phyloP scores from a whole-genome alignment of 1,139 yeast genomes.

The Diutina sp. region DNA sequence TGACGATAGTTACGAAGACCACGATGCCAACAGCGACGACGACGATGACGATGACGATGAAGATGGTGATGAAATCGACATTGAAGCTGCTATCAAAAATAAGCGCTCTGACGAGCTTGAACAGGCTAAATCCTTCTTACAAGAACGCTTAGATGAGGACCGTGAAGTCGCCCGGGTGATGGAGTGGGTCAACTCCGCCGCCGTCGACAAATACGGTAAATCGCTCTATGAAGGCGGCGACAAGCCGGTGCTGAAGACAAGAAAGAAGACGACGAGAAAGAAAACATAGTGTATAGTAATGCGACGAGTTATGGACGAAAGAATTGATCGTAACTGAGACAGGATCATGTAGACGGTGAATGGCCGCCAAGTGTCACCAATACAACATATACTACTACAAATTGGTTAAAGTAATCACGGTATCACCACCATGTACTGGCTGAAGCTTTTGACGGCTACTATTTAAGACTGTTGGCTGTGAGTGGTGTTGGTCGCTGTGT shows the following conservation, averaged over 20 bases:
- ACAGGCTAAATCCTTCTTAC: constrained; percentile 14
- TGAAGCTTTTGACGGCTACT: no score
- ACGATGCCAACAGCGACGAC: constrained; percentile 6
- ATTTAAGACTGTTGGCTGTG: no score
- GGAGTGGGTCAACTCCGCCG: constrained; percentile 53
- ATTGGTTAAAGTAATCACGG: no score
- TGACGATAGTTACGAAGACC: neutral
- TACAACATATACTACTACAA: no score
- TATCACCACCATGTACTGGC: no score
- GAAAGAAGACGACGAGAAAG: constrained; percentile 3
- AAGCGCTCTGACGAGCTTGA: constrained; percentile 19
- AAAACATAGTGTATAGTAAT: neutral
- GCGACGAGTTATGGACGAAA: no score
- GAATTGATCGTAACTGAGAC: no score
- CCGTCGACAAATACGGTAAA: constrained; percentile 37
- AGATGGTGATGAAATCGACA: neutral
- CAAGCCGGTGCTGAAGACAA: constrained; percentile 14
- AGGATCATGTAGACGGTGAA: no score
- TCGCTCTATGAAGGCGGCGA: constrained; percentile 50
- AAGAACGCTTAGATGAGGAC: constrained; percentile 17
- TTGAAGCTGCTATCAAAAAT: neutral
- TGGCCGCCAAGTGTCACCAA: no score
- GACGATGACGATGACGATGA: neutral
- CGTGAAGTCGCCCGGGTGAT: constrained; percentile 33
- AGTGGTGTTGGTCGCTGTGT: no score